Percentiles rank a stretch among this genome's conserved stretches.
Evolutionary conservation across 2,329 filamentous ascomycete species (phyloP).

Genomic region (Herpotrichia juniperi): DNA sequence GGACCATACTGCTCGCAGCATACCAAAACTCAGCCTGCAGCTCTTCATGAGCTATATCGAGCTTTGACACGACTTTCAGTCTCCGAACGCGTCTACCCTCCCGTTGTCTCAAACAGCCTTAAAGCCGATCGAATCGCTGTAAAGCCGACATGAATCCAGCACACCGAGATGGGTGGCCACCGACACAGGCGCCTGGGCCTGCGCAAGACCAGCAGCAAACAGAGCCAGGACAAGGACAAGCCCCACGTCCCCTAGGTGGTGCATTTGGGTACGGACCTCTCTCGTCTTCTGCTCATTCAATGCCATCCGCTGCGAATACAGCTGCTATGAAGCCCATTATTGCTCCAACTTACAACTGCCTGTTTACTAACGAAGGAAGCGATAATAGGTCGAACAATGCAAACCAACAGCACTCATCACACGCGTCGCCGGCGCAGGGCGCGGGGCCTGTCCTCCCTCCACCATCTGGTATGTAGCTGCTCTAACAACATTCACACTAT

Average conservation of each 20-base stretch:
- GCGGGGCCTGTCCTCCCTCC: conserved; percentile 46
- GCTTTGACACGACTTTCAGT: conserved; percentile 12
- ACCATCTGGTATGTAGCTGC: conserved; percentile 42
- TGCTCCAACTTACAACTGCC: conserved; percentile 15
- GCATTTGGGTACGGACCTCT: conserved; percentile 40
- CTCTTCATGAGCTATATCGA: conserved; percentile 29
- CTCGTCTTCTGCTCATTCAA: neutral
- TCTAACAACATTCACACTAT: conserved; percentile 11
- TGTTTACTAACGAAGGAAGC: conserved; percentile 22
- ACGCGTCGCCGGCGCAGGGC: conserved; percentile 44
- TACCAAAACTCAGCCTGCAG: conserved; percentile 8
- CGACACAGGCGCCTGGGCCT: conserved; percentile 53
- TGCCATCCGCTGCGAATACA: conserved; percentile 22
- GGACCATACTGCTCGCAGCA: conserved; percentile 17
- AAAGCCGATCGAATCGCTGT: conserved; percentile 34
- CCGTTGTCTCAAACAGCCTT: conserved; percentile 22
- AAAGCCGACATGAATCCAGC: conserved; percentile 49
- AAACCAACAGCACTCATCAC: conserved; percentile 37
- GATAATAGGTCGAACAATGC: conserved; percentile 37
- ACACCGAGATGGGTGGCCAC: conserved; percentile 49
- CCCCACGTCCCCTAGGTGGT: conserved; percentile 40
- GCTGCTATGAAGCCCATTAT: conserved; percentile 18
- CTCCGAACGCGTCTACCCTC: conserved; percentile 22
- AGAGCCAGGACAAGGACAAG: conserved; percentile 41
- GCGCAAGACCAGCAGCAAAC: conserved; percentile 55